Evolutionary conservation across 768 basidiomycete genomes (phyloP), one percentile per base, ranked within the genome.

Genomic region (Naganishia kalamii): DNA sequence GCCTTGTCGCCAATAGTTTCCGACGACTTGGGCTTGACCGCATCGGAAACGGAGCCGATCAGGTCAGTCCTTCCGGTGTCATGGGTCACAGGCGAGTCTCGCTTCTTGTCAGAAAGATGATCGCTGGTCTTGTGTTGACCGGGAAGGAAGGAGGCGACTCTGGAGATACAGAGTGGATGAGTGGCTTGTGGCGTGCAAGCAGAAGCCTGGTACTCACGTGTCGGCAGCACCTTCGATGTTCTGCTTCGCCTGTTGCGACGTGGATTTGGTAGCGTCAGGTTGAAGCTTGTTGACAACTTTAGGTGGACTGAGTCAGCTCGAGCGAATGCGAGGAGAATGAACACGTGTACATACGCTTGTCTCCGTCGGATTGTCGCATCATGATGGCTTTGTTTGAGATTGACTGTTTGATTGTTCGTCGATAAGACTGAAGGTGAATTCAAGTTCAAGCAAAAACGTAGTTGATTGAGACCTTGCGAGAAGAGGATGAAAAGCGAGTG

Each of bases 101-200:
- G 50, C 25, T 52, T 64, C 25, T 64, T 12, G 50, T 64, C 43
- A 27, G 33, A n/a, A 4, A 64, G 51, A 43, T 64, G 63, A 21
- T 64, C 63, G 51, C 15, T 57, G 23, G 63, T 52, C 43, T 64
- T 64, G 49, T 46, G 40, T 49, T 54, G 51, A 21, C 63, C 63
- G 15, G 62, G 62, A 27, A 64, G 29, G 51, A 44, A 64, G 17
- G 63, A 64, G 15, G 63, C 63, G 27, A 47, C 51, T 32, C 63
- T 64, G 49, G 8, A n/a, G 41, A 44, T 8, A n/a, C 17, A 15
- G 21, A 11, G 32, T 3, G 12, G 25, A 23, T 23, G 12, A 35
- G 43, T 49, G 17, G 32, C 5, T 37, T 11, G 48, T 4, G 25
- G 3, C 1, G 30, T 17, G 21, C 15, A 1, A n/a, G 1, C 13